Evolutionary conservation across 345 rosid species (phyloP).

Genomic region (Sisymbrium altissimum): DNA sequence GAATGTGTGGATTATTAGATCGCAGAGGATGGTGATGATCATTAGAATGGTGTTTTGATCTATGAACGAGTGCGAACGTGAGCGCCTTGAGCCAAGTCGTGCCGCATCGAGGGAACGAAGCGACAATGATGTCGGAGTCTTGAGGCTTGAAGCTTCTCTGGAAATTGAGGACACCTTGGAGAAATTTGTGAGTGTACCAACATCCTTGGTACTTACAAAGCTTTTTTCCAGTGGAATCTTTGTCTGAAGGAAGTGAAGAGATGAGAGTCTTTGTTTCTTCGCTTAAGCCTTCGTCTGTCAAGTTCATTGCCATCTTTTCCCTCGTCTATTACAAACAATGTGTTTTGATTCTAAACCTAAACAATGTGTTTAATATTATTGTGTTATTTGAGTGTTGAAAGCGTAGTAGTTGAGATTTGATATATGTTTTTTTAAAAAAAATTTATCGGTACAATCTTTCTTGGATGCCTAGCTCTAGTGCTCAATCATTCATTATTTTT

Average conservation of each 20-base stretch:
- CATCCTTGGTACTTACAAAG: slow-evolving; percentile 44
- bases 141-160: slow-evolving; percentile 41
- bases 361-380: too few relatives aligned
- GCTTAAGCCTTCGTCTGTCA: slow-evolving; percentile 26
- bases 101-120: slow-evolving; percentile 45
- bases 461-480: too few relatives aligned
- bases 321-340: background rate
- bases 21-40: slow-evolving; percentile 42
- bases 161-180: slow-evolving; percentile 40
- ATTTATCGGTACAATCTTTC: too few relatives aligned
- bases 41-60: slow-evolving; percentile 5
- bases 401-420: too few relatives aligned
- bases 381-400: too few relatives aligned
- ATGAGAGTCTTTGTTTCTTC: slow-evolving; percentile 35
- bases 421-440: too few relatives aligned
- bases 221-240: slow-evolving; percentile 20
- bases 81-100: slow-evolving; percentile 56
- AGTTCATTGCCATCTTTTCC: slow-evolving; percentile 12
- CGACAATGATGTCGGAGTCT: slow-evolving; percentile 38
- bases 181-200: background rate
- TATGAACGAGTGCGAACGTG: slow-evolving; percentile 34
- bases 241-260: slow-evolving; percentile 33
- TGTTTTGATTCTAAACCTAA: too few relatives aligned
- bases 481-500: too few relatives aligned
- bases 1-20: slow-evolving; percentile 17